These are phyloP conservation scores for Cercospora sesami DNA, from an alignment of 2,329 filamentous ascomycete species.

Conservation along the genomic window DNA sequence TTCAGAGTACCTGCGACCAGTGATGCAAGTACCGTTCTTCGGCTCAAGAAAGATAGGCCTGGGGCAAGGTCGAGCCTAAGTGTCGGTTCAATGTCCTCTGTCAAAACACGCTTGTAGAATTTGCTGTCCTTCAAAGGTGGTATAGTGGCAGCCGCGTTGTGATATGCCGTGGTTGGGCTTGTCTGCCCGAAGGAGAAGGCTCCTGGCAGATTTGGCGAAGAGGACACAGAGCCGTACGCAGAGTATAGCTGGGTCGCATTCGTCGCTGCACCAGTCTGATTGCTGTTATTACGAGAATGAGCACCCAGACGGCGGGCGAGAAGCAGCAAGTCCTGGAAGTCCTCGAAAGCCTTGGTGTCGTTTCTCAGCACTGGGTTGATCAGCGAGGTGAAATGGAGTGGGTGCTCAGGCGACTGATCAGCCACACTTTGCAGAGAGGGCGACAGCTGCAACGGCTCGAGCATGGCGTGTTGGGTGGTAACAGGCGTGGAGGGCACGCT, in stretches of 20 bases:
- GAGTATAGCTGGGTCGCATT: conserved; percentile 29
- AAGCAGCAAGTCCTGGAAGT: conserved; percentile 76
- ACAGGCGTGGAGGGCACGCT: conserved; percentile 79
- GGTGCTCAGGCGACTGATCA: conserved; percentile 61
- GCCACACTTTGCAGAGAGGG: conserved; percentile 51
- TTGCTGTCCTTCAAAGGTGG: conserved; percentile 81
- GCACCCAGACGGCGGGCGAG: conserved; percentile 56
- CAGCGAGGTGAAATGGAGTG: conserved; percentile 76
- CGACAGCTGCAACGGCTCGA: conserved; percentile 61
- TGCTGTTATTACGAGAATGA: conserved; percentile 64
- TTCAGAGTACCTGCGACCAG: conserved; percentile 83
- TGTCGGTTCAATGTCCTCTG: conserved; percentile 93
- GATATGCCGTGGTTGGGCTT: conserved; percentile 34
- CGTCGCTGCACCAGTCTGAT: conserved; percentile 34
- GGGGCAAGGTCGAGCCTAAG: conserved; percentile 85
- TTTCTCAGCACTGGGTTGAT: conserved; percentile 79
- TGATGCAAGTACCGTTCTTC: conserved; percentile 77
- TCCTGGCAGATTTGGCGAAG: conserved; percentile 46
- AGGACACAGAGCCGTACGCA: conserved; percentile 31
- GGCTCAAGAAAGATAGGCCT: conserved; percentile 88
- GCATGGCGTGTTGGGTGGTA: conserved; percentile 56
- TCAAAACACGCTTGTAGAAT: conserved; percentile 87
- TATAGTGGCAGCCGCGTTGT: conserved; percentile 38
- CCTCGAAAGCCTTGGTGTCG: conserved; percentile 77
- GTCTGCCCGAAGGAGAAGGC: conserved; percentile 43